These are phyloP conservation scores for Leccinum sublutescens DNA, from an alignment of 768 basidiomycete genomes.

Conservation along the genomic window DNA sequence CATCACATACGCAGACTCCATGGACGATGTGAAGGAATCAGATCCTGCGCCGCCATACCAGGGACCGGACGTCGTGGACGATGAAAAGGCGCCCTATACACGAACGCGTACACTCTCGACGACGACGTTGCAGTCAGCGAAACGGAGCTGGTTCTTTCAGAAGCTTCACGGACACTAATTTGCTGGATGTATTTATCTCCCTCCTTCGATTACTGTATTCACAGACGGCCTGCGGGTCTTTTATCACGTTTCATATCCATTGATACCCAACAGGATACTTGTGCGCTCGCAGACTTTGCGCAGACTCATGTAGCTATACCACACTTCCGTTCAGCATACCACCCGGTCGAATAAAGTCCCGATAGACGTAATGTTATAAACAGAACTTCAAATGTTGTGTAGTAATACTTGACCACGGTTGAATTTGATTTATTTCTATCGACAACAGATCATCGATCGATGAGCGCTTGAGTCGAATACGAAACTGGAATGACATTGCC, in stretches of 20 bases:
- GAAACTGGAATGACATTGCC: background rate
- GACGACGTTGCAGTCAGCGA: background rate
- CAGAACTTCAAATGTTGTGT: background rate
- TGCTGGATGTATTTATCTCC: background rate
- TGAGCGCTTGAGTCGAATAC: background rate
- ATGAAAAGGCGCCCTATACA: constrained; percentile 15
- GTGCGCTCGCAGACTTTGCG: background rate
- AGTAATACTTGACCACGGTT: background rate
- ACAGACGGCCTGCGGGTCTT: background rate
- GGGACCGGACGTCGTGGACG: background rate
- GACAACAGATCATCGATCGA: background rate
- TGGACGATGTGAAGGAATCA: constrained; percentile 5
- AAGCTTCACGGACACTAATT: constrained; percentile 5
- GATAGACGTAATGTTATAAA: background rate
- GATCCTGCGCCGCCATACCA: constrained; percentile 42
- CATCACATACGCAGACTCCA: constrained; percentile 22
- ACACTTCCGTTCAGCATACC: background rate
- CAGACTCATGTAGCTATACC: constrained; percentile 2
- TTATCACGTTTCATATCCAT: background rate
- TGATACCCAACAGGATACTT: background rate
- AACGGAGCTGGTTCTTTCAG: constrained; percentile 18
- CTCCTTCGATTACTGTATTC: background rate
- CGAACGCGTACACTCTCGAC: background rate
- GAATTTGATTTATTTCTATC: background rate
- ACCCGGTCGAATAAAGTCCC: background rate